Evolutionary conservation across 345 rosid species (phyloP).

Genomic region (Rhizophora mangle): DNA sequence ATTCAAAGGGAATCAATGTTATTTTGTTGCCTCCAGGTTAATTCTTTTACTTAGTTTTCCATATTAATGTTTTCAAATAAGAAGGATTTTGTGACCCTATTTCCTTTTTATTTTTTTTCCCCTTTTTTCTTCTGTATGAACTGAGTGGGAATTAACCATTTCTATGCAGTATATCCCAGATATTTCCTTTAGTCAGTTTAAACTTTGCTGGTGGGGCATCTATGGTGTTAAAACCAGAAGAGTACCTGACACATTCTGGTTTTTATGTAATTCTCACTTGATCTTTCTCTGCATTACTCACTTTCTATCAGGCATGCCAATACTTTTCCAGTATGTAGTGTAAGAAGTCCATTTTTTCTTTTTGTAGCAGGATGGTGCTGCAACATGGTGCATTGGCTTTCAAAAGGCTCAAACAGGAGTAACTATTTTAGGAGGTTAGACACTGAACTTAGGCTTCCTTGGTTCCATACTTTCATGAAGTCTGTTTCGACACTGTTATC

Average conservation of each 20-base stretch:
- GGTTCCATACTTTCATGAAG: not conserved
- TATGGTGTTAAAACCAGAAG: conserved; percentile 64
- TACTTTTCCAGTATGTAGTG: conserved; percentile 2
- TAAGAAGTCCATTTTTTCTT: not conserved
- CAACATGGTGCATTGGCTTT: conserved; percentile 89
- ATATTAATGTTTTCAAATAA: not conserved
- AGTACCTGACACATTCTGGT: conserved; percentile 40
- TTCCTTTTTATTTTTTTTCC: conserved; percentile 4
- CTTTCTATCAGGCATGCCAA: not conserved
- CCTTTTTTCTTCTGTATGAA: not conserved
- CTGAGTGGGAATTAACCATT: conserved; percentile 5
- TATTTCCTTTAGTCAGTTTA: conserved; percentile 81
- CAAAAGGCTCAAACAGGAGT: conserved; percentile 53
- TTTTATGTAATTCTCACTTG: conserved; percentile 49
- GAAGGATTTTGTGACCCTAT: conserved; percentile 2
- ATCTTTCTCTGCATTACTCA: conserved; percentile 3
- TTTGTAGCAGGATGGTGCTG: conserved; percentile 52
- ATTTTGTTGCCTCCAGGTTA: conserved; percentile 67
- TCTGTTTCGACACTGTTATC: too few relatives aligned
- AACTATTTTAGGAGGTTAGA: conserved; percentile 90
- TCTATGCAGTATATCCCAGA: conserved; percentile 34
- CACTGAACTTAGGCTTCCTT: not conserved
- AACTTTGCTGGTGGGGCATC: conserved; percentile 90
- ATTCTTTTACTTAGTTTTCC: conserved; percentile 17
- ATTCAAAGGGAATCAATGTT: conserved; percentile 62